Evolutionary conservation across 1,139 yeast species (phyloP).

Genomic region (Kluyveromyces sp.): DNA sequence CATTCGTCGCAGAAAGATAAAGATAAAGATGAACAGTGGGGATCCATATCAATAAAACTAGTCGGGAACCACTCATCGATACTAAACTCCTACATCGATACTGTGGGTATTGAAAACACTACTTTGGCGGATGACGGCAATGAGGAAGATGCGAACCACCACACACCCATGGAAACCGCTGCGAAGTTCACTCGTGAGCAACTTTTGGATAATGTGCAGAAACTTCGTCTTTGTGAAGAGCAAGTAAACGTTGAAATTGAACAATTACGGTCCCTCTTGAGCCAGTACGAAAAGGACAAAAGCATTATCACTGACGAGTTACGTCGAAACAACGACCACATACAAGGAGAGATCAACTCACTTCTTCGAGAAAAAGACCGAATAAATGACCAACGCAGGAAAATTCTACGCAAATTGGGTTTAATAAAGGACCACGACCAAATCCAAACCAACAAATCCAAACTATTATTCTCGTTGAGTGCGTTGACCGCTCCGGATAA

Average conservation of each 20-base stretch:
- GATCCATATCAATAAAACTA: slow-evolving; percentile 8
- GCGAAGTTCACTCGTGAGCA: slow-evolving; percentile 1
- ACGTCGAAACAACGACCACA: slow-evolving; percentile 8
- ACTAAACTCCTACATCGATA: slow-evolving; percentile 19
- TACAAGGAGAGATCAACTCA: slow-evolving; percentile 10
- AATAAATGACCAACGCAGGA: slow-evolving; percentile 10
- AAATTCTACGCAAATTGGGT: slow-evolving; percentile 17
- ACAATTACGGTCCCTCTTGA: slow-evolving; percentile 16
- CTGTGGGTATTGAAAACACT: slow-evolving; percentile 21
- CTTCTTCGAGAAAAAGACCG: slow-evolving; percentile 12
- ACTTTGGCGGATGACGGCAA: slow-evolving; percentile 11
- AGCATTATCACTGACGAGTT: slow-evolving; percentile 19
- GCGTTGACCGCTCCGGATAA: background rate
- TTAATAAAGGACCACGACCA: slow-evolving; percentile 8
- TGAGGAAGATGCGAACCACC: background rate
- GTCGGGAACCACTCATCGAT: slow-evolving; percentile 14
- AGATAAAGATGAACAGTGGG: slow-evolving; percentile 1
- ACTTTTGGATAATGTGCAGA: slow-evolving; percentile 8
- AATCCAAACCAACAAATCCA: background rate
- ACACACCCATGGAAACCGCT: background rate
- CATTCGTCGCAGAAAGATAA: background rate
- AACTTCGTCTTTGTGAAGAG: slow-evolving; percentile 13
- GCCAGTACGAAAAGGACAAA: slow-evolving; percentile 19
- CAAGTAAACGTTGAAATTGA: slow-evolving; percentile 14
- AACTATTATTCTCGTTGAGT: background rate